phyloP scores from a whole-genome alignment of 2,329 filamentous ascomycete species.

The Periconia digitata region DNA sequence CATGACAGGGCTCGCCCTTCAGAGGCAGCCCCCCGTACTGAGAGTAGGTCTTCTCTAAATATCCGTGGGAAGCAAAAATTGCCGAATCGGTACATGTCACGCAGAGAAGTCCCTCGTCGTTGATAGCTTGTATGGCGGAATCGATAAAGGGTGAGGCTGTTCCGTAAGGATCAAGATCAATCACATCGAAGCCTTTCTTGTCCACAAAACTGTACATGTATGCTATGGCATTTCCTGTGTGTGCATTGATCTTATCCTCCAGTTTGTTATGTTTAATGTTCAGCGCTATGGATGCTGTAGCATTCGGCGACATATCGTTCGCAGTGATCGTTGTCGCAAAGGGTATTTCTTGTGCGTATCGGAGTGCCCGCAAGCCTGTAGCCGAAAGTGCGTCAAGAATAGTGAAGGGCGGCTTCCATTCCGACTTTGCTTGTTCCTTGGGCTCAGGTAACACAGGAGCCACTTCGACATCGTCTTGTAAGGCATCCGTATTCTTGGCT shows the following conservation, averaged over 20 bases:
- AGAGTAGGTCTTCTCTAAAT: conserved; percentile 89
- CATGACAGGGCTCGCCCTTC: conserved; percentile 84
- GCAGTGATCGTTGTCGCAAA: conserved; percentile 80
- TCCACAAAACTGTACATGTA: conserved; percentile 83
- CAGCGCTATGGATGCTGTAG: conserved; percentile 76
- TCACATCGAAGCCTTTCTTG: conserved; percentile 74
- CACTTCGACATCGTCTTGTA: conserved; percentile 9
- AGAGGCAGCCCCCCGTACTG: conserved; percentile 89
- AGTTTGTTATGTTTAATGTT: conserved; percentile 86
- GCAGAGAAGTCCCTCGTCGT: conserved; percentile 86
- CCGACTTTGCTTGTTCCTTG: conserved; percentile 9
- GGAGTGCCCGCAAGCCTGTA: conserved; percentile 84
- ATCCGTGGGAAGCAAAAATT: conserved; percentile 91
- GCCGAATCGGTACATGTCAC: conserved; percentile 96
- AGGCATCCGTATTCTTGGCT: conserved; percentile 22
- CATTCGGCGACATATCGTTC: conserved; percentile 81
- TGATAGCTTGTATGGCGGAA: conserved; percentile 80
- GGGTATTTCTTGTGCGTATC: conserved; percentile 89
- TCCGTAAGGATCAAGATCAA: conserved; percentile 95
- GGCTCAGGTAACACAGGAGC: conserved; percentile 1
- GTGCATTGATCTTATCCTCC: conserved; percentile 68
- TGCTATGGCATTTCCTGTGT: conserved; percentile 78
- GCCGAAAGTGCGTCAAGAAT: conserved; percentile 95
- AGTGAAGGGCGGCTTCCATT: conserved; percentile 41
- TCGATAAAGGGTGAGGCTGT: conserved; percentile 92